These are phyloP conservation scores for Chrysanthemum seticuspe DNA, from an alignment of 129 eudicot genomes.

Conservation along the genomic window DNA sequence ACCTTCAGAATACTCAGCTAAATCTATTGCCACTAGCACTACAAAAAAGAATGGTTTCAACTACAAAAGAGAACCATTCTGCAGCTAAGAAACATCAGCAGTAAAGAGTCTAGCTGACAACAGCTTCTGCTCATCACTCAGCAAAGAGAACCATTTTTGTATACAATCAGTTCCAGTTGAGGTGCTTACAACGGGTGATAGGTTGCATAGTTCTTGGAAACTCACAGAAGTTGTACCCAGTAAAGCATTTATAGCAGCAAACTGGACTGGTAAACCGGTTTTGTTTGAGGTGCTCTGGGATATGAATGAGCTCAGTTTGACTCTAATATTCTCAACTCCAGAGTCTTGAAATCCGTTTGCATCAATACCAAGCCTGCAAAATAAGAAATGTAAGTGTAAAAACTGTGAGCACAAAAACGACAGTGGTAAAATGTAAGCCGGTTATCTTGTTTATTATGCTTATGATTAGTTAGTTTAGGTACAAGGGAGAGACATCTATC, in stretches of 20 bases:
- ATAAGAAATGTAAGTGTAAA: not conserved
- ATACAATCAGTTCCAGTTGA: constrained; percentile 37
- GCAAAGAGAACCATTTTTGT: constrained; percentile 52
- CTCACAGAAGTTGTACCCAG: constrained; percentile 43
- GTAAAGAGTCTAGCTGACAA: constrained; percentile 34
- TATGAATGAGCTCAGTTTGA: constrained; percentile 42
- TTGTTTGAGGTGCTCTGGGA: constrained; percentile 25
- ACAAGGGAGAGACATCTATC: too few relatives aligned
- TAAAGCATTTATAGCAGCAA: constrained; percentile 55
- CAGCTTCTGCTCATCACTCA: constrained; percentile 55
- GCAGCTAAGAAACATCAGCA: constrained; percentile 25
- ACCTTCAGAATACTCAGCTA: constrained; percentile 21
- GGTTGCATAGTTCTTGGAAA: constrained; percentile 51
- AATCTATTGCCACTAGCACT: constrained; percentile 19
- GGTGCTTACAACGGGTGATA: constrained; percentile 14
- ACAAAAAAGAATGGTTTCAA: constrained; percentile 31
- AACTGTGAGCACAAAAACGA: not conserved
- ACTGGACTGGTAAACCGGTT: constrained; percentile 36
- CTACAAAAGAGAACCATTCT: not conserved
- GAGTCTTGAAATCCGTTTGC: constrained; percentile 53
- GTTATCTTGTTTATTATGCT: too few relatives aligned
- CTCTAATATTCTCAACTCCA: constrained; percentile 49
- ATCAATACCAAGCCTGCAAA: constrained; percentile 59
- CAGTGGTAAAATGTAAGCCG: not conserved
- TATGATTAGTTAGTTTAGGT: too few relatives aligned